Percentiles rank a stretch among this genome's conserved stretches.
Evolutionary conservation across 2,329 filamentous ascomycete genomes (phyloP).

Genomic region (Neonectria neomacrospora): DNA sequence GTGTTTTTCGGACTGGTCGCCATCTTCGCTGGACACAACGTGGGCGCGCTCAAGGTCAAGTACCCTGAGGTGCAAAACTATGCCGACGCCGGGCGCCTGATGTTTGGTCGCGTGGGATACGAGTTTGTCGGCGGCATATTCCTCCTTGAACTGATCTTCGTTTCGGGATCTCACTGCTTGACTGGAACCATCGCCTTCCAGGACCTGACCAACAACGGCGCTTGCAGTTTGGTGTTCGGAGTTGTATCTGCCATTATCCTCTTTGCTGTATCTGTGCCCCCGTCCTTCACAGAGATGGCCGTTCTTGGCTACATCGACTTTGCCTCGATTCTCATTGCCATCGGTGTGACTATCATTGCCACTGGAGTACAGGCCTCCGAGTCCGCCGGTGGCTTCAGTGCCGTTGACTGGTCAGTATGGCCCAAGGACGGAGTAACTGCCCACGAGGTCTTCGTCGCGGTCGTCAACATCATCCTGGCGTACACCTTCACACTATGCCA

Average conservation of each 20-base stretch:
- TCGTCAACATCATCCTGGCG: constrained; percentile 27
- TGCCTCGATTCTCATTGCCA: constrained; percentile 20
- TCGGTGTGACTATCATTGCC: constrained; percentile 25
- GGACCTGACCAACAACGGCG: constrained; percentile 25
- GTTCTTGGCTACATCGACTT: constrained; percentile 27
- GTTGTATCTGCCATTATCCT: constrained; percentile 26
- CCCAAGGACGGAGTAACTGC: constrained; percentile 20
- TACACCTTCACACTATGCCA: constrained; percentile 28
- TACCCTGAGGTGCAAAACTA: constrained; percentile 26
- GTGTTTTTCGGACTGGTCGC: constrained; percentile 23
- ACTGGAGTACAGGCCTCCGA: constrained; percentile 20
- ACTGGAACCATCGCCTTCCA: constrained; percentile 25
- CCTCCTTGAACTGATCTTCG: constrained; percentile 24
- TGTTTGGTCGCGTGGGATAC: constrained; percentile 24
- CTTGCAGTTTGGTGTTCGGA: constrained; percentile 21
- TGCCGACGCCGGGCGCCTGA: constrained; percentile 23
- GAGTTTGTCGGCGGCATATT: constrained; percentile 20
- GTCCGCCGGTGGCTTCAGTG: constrained; percentile 10
- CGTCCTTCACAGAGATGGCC: constrained; percentile 24
- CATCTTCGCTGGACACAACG: constrained; percentile 24
- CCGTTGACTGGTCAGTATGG: constrained; percentile 25
- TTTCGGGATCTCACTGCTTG: constrained; percentile 25
- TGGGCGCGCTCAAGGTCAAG: constrained; percentile 25
- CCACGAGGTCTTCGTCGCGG: constrained; percentile 26
- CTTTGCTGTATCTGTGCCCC: constrained; percentile 23